These are phyloP conservation scores for Sporothrix humicola DNA, from an alignment of 2,329 filamentous ascomycete species.

Conservation along the genomic window DNA sequence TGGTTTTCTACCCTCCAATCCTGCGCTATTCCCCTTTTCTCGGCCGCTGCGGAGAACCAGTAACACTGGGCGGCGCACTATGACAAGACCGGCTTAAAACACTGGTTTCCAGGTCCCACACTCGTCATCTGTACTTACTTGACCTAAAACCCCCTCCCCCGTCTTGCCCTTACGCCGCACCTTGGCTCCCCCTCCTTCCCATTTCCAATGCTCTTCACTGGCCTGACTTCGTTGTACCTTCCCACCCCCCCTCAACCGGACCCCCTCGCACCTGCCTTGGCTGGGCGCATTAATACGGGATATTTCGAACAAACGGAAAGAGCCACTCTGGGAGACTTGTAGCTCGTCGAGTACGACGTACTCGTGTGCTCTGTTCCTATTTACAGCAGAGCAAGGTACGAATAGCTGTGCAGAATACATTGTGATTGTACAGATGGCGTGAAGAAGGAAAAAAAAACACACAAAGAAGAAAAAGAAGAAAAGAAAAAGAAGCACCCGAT, in stretches of 20 bases:
- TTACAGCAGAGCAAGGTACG: background rate
- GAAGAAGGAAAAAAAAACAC: background rate
- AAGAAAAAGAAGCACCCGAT: background rate
- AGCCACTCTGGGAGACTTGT: background rate
- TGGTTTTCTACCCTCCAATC: background rate
- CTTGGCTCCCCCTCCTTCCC: constrained; percentile 23
- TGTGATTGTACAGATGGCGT: background rate
- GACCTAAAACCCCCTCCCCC: constrained; percentile 4
- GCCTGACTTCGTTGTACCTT: background rate
- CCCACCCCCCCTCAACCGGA: background rate
- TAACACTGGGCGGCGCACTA: background rate
- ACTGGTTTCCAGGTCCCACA: background rate
- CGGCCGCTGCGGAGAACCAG: constrained; percentile 24
- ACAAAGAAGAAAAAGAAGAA: background rate
- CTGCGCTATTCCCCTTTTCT: constrained; percentile 31
- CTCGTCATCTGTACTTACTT: constrained; percentile 10
- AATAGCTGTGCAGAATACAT: background rate
- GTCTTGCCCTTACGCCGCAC: background rate
- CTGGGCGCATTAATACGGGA: background rate
- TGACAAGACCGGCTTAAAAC: background rate
- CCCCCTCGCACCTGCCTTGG: constrained; percentile 15
- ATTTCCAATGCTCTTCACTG: constrained; percentile 15
- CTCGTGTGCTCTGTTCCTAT: constrained; percentile 14
- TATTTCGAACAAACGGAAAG: background rate
- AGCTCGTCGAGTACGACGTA: background rate